Conservation (phyloP, 1,284 basidiomycete species). For the Tylopilus sp. region DNA sequence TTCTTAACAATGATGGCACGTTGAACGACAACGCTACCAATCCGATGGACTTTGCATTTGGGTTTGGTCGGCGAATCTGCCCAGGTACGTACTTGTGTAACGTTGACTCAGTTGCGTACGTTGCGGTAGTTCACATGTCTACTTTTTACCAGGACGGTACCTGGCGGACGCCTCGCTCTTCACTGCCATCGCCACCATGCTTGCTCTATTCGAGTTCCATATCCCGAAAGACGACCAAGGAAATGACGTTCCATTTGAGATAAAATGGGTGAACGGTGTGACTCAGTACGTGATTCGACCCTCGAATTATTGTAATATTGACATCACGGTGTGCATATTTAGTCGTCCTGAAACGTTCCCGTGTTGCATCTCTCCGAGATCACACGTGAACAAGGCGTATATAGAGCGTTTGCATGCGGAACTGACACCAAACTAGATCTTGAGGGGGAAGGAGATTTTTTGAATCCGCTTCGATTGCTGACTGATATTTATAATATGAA, state of each 20-base stretch:
- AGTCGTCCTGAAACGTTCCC: conserved; percentile 13
- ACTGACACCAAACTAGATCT: too few relatives aligned
- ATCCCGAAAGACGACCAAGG: conserved; percentile 14
- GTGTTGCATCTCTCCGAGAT: conserved; percentile 6
- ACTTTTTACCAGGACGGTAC: conserved; percentile 12
- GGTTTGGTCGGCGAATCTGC: conserved; percentile 35
- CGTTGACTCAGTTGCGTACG: not conserved
- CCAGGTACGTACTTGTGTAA: conserved; percentile 9
- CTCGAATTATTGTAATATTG: not conserved
- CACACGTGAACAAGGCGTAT: conserved; percentile 3
- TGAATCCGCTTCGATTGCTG: too few relatives aligned
- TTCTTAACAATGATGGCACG: conserved; percentile 18
- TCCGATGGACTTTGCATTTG: conserved; percentile 26
- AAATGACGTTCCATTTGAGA: conserved; percentile 3
- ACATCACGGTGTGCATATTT: not conserved
- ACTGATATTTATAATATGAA: too few relatives aligned
- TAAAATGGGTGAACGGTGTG: conserved; percentile 3
- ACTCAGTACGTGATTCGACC: conserved; percentile 2
- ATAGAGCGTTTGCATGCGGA: not conserved
- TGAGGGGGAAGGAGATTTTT: too few relatives aligned
- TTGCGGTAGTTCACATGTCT: too few relatives aligned
- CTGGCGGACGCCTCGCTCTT: not conserved
- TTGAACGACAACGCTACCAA: conserved; percentile 22
- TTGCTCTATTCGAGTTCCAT: conserved; percentile 17
- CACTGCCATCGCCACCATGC: conserved; percentile 15